phyloP scores from a whole-genome alignment of 202 grass and related monocot genomes.

The Saccharum hybrid region DNA sequence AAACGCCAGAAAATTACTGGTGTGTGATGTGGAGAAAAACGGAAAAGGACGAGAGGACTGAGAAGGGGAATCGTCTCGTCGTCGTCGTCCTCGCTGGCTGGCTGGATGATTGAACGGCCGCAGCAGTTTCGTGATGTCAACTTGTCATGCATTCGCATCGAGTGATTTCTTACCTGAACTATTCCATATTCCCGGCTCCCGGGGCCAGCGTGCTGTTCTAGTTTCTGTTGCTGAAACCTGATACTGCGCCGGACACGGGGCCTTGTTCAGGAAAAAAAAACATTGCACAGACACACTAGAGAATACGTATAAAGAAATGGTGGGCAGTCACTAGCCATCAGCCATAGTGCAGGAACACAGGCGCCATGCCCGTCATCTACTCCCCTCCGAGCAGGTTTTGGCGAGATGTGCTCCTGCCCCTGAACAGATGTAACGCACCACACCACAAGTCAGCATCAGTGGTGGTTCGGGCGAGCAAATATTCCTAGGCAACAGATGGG shows the following conservation, averaged over 20 bases:
- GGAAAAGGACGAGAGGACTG: not conserved
- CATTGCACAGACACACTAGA: not conserved
- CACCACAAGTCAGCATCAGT: not conserved
- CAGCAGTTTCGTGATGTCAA: not conserved
- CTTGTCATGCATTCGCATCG: not conserved
- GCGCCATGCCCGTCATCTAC: not conserved
- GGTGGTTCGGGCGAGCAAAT: not conserved
- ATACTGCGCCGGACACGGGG: not conserved
- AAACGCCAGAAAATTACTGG: not conserved
- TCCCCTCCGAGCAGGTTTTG: not conserved
- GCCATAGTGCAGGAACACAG: not conserved
- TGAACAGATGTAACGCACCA: not conserved
- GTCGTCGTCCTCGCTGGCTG: not conserved
- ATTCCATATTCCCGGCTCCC: not conserved
- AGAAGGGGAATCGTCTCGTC: not conserved
- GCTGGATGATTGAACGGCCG: not conserved
- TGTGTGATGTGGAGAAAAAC: not conserved
- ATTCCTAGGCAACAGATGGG: not conserved
- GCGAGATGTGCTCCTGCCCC: not conserved
- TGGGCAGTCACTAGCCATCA: not conserved
- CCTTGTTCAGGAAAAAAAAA: too few relatives aligned
- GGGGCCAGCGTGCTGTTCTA: not conserved
- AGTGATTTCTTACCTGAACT: not conserved
- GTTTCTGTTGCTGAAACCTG: slow-evolving; percentile 7
- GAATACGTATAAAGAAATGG: not conserved